Evolutionary conservation across 805 yeast species (phyloP).

Genomic region (Grigorovia jiainica): DNA sequence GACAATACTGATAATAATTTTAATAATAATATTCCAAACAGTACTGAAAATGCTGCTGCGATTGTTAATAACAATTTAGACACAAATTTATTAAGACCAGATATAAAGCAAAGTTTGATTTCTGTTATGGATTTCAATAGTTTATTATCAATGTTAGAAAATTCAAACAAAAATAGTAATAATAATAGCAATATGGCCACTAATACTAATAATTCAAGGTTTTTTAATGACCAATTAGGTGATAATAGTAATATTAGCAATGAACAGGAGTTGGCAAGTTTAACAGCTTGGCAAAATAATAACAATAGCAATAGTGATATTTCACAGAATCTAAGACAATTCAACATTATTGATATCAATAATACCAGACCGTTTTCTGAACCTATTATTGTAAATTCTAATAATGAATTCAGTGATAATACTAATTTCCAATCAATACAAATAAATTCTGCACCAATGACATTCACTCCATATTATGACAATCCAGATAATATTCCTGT

Average conservation of each 20-base stretch:
- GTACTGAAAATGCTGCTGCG: background rate
- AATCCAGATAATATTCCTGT: conserved; percentile 7
- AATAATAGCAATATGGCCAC: background rate
- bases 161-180: conserved; percentile 5
- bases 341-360: too few species aligned
- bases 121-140: conserved; percentile 25
- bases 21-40: background rate
- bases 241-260: background rate
- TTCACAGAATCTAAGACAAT: too few species aligned
- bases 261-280: background rate
- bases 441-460: conserved; percentile 16
- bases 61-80: background rate
- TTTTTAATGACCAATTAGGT: background rate
- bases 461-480: conserved; percentile 20
- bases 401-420: background rate
- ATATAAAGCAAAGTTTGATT: conserved; percentile 23
- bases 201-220: background rate
- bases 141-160: conserved; percentile 19
- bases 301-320: too few species aligned
- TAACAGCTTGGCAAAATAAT: background rate
- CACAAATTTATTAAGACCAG: conserved; percentile 3
- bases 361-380: conserved; percentile 1
- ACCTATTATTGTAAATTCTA: background rate
- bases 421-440: background rate
- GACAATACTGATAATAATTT: background rate